Percentiles rank a stretch among this genome's conserved stretches.
These are phyloP conservation scores for Tympanopsis confertula DNA, from an alignment of 2,329 filamentous ascomycete genomes.

Conservation along the genomic window DNA sequence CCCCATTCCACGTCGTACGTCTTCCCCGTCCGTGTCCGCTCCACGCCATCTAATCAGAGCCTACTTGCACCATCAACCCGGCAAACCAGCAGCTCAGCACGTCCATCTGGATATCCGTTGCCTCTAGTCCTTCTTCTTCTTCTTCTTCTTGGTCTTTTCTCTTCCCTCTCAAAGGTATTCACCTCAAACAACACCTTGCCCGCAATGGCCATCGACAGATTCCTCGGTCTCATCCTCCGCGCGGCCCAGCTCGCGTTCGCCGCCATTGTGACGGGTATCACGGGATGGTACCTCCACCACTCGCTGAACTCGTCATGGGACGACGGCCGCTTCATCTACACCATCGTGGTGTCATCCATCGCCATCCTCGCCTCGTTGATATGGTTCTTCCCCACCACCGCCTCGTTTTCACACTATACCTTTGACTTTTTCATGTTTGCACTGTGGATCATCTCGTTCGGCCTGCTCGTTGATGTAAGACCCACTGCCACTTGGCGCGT, in stretches of 20 bases:
- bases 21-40: too few species aligned
- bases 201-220: neutral
- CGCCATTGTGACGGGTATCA: neutral
- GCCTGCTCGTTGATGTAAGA: constrained; percentile 50
- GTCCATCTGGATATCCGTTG: too few species aligned
- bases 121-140: too few species aligned
- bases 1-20: too few species aligned
- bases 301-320: neutral
- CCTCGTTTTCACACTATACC: constrained; percentile 13
- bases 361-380: neutral
- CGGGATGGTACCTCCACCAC: neutral
- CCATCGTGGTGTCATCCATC: neutral
- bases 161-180: too few species aligned
- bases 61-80: too few species aligned
- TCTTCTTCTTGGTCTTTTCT: too few species aligned
- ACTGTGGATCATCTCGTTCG: constrained; percentile 61
- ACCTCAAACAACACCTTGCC: too few species aligned
- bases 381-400: neutral
- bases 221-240: neutral
- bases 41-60: too few species aligned
- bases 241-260: neutral
- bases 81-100: too few species aligned
- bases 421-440: constrained; percentile 58
- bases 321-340: neutral
- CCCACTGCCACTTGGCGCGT: neutral